Percentiles rank a stretch among this genome's conserved stretches.
These are phyloP conservation scores for Chloroidium sp. DNA, from an alignment of 163 green algal species.

Conservation along the genomic window DNA sequence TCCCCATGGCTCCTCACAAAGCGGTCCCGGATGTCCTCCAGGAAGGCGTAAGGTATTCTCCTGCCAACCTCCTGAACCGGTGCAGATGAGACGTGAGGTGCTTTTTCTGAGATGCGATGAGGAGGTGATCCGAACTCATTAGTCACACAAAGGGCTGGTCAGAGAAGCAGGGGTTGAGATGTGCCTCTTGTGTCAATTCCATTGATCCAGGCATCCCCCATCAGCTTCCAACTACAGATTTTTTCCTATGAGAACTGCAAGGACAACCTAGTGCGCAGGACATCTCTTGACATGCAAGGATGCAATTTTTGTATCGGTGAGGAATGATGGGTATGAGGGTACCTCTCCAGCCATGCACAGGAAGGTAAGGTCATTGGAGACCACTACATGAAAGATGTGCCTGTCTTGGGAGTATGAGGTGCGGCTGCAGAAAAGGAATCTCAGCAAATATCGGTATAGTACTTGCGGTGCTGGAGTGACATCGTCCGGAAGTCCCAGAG, in stretches of 20 bases:
- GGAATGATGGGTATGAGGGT: neutral
- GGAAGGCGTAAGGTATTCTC: slow-evolving; percentile 80
- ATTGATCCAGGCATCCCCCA: no score
- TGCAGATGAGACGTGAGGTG: neutral
- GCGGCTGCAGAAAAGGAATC: slow-evolving; percentile 22
- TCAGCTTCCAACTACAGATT: no score
- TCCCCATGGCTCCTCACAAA: slow-evolving; percentile 57
- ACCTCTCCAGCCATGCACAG: slow-evolving; percentile 85
- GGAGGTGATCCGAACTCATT: no score
- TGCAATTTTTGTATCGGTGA: neutral
- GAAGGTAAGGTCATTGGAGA: slow-evolving; percentile 66
- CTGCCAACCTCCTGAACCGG: slow-evolving; percentile 49
- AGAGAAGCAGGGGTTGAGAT: no score
- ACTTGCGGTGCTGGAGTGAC: no score
- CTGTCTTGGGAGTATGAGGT: slow-evolving; percentile 65
- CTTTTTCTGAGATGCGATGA: neutral
- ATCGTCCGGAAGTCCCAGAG: no score
- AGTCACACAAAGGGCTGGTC: no score
- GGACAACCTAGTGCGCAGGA: no score
- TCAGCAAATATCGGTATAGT: neutral
- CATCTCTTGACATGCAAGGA: neutral
- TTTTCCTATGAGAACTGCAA: no score
- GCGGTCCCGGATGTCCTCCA: slow-evolving; percentile 68
- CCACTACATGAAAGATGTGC: slow-evolving; percentile 84
- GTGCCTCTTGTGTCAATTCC: no score